Base-by-base conservation (phyloP, 257 asterid species). In the Solanum clarkiae region DNA sequence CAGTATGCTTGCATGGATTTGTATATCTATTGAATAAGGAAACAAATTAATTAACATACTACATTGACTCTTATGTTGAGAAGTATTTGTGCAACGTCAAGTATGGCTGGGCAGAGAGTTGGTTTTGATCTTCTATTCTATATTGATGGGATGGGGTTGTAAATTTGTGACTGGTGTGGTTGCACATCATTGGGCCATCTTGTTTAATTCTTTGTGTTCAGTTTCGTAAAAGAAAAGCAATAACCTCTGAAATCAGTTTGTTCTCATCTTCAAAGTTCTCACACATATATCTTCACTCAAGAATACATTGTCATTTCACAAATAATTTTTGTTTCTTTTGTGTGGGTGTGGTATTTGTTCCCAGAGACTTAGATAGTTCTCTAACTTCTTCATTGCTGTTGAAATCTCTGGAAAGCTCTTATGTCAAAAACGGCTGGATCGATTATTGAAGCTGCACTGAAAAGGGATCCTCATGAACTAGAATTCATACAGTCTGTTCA, bases 351-450 rank as follows among this genome's bases (percentile, higher is more conserved):
- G 17, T 65, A 53, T 79, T 79, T 53, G 63, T 79, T 79, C 49
- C 49, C 1, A 79, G 17, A 29, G 49, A 26, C 22, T 12, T 24
- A 79, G 65, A 79, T 79, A 16, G 8, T 80, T 82, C 62, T n/a
- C 74, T 86, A 87, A 60, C 81, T 69, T 83, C 88, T 75, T 84
- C 86, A 65, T 88, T 84, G 74, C 86, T 86, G 85, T 72, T 88
- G 86, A 86, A 89, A 84, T 90, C 85, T 86, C 84, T 86, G 88
- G 85, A 89, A 92, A 96, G 99, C 94, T 85, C 95, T 95, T 72
- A 95, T 96, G 98, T 96, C 99, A 63, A 96, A 96, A 90, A 93
- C 98, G 53, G 98, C 99, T 91, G 98, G 98, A 93, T 94, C 99
- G 45, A 96, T 96, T 84, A 97, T 96, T 90, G 99, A 96, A 91